Percentiles rank a stretch among this genome's conserved stretches.
Conservation (phyloP, 768 basidiomycete genomes). For the Coprinellus micaceus region DNA sequence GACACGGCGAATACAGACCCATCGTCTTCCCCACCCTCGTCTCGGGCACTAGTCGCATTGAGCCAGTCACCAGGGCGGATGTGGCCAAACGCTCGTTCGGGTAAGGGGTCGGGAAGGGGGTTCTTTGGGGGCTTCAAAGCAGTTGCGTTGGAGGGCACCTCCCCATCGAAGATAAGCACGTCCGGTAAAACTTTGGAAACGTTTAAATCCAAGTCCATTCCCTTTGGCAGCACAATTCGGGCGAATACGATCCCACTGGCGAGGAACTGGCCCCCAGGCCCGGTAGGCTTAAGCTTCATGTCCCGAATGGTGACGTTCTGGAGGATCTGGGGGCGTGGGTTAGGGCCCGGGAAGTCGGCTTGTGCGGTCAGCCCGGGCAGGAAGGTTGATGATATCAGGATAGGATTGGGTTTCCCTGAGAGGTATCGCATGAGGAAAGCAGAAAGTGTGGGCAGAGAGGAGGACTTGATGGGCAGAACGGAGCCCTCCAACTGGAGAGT, state of each 20-base stretch:
- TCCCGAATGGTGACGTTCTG: constrained; percentile 69
- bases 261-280: constrained; percentile 39
- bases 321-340: constrained; percentile 61
- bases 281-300: constrained; percentile 63
- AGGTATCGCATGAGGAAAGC: constrained; percentile 63
- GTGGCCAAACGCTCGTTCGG: constrained; percentile 70
- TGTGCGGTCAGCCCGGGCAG: constrained; percentile 46
- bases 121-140: not conserved
- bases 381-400: constrained; percentile 51
- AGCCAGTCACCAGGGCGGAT: constrained; percentile 74
- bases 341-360: constrained; percentile 62
- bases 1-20: constrained; percentile 57
- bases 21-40: constrained; percentile 33
- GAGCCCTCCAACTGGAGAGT: constrained; percentile 53
- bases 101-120: constrained; percentile 58
- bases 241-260: constrained; percentile 71
- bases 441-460: constrained; percentile 46
- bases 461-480: constrained; percentile 48
- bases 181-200: constrained; percentile 70
- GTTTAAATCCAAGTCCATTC: constrained; percentile 62
- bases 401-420: constrained; percentile 50
- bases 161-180: constrained; percentile 74
- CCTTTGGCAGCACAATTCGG: constrained; percentile 61
- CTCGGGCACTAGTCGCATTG: constrained; percentile 34
- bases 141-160: constrained; percentile 33